Base-by-base conservation (phyloP, 2,329 filamentous ascomycete species). In the Parascedosporium putredinis region DNA sequence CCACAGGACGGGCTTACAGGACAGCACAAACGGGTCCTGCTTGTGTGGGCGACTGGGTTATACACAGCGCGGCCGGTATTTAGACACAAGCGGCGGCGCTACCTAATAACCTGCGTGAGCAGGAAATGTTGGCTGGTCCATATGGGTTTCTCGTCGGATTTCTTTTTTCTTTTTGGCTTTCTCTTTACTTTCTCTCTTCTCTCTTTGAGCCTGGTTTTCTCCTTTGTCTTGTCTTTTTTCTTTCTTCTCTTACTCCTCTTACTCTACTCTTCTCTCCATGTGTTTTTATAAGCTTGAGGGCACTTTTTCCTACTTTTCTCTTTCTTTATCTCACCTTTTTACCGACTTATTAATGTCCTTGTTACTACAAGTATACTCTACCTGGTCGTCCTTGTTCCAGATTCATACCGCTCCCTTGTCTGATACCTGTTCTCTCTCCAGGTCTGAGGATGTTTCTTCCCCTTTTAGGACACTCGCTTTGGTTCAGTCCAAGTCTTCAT, bases 141-240 rank as follows among this genome's bases (percentile, higher is more conserved):
- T 45, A 45, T 36, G 40, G 27, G 40, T 33, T 45, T 44, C 40
- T 38, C 38, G 24, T 44, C 33, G 38, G 40, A 36, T 24, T 44
- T 45, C n/a, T 22, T 36, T 33, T 38, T 31, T 43, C 24, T 10
- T 36, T 34, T 45, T 50, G 27, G 24, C 31, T 16, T 36, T 42
- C 34, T 43, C 14, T 36, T 49, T 27, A 14, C n/a, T 31, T 45
- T 72, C 73, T 73, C 64, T 56, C 71, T 67, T 70, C 59, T 68
- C 49, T 45, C 31, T 45, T 53, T 53, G n/a, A n/a, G n/a, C n/a
- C n/a, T n/a, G n/a, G n/a, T n/a, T n/a, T 50, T 43, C 27, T 51
- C 45, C 27, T 33, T 47, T 46, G 47, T 49, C 34, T 54, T 55
- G 55, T 50, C 53, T 55, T 55, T 56, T 52, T 57, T 50, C 54